Evolutionary conservation across 176 grass and related monocot species (phyloP).

Genomic region (Triticum monococcum): DNA sequence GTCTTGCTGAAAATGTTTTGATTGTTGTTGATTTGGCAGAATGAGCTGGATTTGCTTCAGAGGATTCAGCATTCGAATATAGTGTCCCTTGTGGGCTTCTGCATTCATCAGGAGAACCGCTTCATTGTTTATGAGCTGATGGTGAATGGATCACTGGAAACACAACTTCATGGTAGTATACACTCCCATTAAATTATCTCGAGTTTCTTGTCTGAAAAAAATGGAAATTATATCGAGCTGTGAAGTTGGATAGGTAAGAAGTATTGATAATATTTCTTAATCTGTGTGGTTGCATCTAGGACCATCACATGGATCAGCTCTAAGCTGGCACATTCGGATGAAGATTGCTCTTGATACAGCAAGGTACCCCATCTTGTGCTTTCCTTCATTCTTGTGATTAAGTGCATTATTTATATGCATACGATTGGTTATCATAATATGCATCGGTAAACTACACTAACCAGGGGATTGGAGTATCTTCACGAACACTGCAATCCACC

Average conservation of each 20-base stretch:
- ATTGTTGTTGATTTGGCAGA: slow-evolving; percentile 52
- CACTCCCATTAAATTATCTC: neutral
- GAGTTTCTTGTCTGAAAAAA: neutral
- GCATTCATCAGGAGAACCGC: slow-evolving; percentile 56
- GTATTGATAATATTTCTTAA: neutral
- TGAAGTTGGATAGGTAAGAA: slow-evolving; percentile 1
- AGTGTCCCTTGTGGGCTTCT: slow-evolving; percentile 83
- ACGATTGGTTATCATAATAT: slow-evolving; percentile 30
- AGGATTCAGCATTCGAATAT: slow-evolving; percentile 93
- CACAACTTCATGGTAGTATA: slow-evolving; percentile 77
- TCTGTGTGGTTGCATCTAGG: slow-evolving; percentile 44
- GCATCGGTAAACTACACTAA: slow-evolving; percentile 36
- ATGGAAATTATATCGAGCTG: neutral
- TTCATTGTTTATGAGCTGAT: slow-evolving; percentile 92
- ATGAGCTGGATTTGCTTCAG: slow-evolving; percentile 82
- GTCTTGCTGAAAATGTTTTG: slow-evolving; percentile 5
- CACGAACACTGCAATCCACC: slow-evolving; percentile 88
- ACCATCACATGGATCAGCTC: slow-evolving; percentile 76
- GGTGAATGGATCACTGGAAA: slow-evolving; percentile 80
- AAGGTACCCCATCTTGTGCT: slow-evolving; percentile 56
- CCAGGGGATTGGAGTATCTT: slow-evolving; percentile 94
- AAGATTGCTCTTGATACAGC: slow-evolving; percentile 97
- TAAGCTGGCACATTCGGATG: slow-evolving; percentile 90
- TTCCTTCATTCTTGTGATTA: slow-evolving; percentile 8
- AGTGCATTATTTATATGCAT: neutral